Base-by-base conservation (phyloP, 2,329 filamentous ascomycete genomes). In the Alternaria rosae region DNA sequence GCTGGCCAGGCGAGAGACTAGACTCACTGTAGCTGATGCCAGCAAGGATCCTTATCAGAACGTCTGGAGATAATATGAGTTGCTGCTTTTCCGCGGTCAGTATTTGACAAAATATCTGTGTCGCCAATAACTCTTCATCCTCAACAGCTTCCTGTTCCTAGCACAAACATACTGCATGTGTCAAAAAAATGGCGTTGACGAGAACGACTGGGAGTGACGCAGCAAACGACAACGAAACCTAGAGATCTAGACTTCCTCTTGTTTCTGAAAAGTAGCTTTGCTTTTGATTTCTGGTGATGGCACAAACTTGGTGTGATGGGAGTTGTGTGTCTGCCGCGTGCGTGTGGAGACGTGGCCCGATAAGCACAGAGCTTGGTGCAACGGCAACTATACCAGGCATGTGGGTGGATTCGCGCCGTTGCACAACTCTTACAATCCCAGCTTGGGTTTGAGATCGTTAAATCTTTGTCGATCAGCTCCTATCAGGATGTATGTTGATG, bases 81-180 rank as follows among this genome's bases (percentile, higher is more conserved):
- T 25, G 54, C 51, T 59, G 70, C 69, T 72, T 76, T 74, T 77
- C 76, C 75, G 76, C 73, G 74, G 74, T 77, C 38, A 32, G 43
- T 6, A 35, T 53, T 64, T 72, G 67, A 65, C 70, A 72, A 62
- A 70, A 67, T 32, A 32, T 41, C 63, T 64, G 57, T 73, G 71
- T 74, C 67, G 59, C 65, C 26, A 53, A 21, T 51, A 59, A 56
- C 17, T 57, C 30, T 20, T 58, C 25, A 61, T 23, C 17, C 43
- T 32, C 17, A 17, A 52, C 28, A 12, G 50, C 20, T 41, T 30
- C n/a, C 43, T 62, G 42, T 58, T 54, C 53, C 61, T 54, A n/a
- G 26, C 30, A 13, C 32, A 23, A 42, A n/a, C 25, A 38, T 42
- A n/a, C 28, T 43, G 43, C 53, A 43, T 26, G 17, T 42, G 54